Evolutionary conservation across 129 eudicot species (phyloP).

Genomic region (Oenanthe sinensis): DNA sequence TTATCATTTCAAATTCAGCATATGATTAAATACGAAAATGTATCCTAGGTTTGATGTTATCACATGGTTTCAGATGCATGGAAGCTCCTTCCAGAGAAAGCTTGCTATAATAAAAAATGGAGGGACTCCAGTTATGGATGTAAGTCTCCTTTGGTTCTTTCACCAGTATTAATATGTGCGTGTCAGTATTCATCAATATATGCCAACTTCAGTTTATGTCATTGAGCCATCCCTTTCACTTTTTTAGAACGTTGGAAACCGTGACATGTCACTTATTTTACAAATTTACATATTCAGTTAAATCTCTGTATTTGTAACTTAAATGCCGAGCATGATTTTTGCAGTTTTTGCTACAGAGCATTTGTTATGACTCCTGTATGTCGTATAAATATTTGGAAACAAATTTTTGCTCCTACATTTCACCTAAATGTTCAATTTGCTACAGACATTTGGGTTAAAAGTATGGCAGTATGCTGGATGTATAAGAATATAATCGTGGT

Average conservation of each 20-base stretch:
- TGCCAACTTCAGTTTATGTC: background rate
- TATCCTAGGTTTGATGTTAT: background rate
- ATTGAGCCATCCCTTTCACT: background rate
- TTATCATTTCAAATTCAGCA: background rate
- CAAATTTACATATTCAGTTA: background rate
- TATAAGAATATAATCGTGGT: background rate
- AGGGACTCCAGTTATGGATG: conserved; percentile 49
- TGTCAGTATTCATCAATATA: background rate
- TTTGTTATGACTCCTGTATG: background rate
- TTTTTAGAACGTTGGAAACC: background rate
- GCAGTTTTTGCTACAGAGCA: background rate
- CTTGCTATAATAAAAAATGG: conserved; percentile 63
- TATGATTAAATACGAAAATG: background rate
- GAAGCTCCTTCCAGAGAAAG: conserved; percentile 80
- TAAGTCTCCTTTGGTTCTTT: conserved; percentile 29
- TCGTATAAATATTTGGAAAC: background rate
- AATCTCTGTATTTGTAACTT: too few species aligned
- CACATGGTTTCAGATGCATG: conserved; percentile 60
- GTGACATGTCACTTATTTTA: background rate
- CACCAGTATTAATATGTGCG: background rate
- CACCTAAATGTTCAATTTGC: background rate
- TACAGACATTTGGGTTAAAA: background rate
- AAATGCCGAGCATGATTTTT: background rate
- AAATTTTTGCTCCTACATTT: background rate
- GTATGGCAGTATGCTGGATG: background rate